These are phyloP conservation scores for Penicillium palitans DNA, from an alignment of 2,329 filamentous ascomycete species.

Conservation along the genomic window DNA sequence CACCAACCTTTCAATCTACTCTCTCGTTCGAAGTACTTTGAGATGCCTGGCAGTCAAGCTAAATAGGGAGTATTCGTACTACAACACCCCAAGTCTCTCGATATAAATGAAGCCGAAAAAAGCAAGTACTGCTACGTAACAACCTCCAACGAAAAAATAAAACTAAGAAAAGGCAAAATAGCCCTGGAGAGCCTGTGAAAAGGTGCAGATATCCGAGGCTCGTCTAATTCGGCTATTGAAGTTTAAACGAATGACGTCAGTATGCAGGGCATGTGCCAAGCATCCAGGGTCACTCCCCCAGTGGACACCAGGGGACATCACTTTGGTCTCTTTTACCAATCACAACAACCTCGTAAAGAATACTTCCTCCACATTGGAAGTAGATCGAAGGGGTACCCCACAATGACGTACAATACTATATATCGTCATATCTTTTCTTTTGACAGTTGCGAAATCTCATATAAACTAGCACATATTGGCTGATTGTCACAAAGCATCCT, in stretches of 20 bases:
- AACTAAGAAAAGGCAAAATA: too few species aligned
- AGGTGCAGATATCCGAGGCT: not conserved
- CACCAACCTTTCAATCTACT: not conserved
- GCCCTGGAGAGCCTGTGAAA: not conserved
- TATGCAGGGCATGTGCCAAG: not conserved
- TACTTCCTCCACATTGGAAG: not conserved
- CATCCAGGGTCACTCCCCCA: not conserved
- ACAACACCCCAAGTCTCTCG: not conserved
- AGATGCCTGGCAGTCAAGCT: not conserved
- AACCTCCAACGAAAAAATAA: too few species aligned
- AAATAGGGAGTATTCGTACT: not conserved
- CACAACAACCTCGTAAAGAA: not conserved
- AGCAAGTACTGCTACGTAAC: too few species aligned
- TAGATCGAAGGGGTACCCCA: conserved; percentile 5
- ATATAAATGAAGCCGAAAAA: too few species aligned
- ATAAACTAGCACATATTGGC: not conserved
- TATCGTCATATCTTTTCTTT: not conserved
- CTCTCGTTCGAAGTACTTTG: not conserved
- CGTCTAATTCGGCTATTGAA: not conserved
- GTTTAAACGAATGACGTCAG: not conserved
- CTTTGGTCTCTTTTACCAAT: not conserved
- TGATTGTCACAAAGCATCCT: not conserved
- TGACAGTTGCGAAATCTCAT: not conserved
- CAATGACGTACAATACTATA: conserved; percentile 9
- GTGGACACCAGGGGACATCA: not conserved